Conservation (phyloP, 441 rosid species). For the Adansonia madagascariensis region DNA sequence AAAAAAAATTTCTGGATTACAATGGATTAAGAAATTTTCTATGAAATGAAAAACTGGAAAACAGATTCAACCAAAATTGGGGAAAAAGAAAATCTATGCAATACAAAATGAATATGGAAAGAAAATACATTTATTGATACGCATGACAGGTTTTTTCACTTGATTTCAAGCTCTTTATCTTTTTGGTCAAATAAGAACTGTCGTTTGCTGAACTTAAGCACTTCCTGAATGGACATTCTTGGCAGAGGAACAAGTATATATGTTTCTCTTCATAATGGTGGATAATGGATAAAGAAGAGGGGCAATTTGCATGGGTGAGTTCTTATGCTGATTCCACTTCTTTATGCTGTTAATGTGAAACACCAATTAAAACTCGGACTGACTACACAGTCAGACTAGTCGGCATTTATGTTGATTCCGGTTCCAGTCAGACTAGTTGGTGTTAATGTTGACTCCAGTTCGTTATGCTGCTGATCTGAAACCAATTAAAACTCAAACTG, state of each 20-base stretch:
- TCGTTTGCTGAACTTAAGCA: background rate
- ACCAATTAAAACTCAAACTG: background rate
- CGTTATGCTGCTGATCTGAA: background rate
- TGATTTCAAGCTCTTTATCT: background rate
- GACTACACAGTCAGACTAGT: slow-evolving; percentile 1
- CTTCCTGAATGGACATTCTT: background rate
- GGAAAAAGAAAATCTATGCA: background rate
- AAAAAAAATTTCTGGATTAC: background rate
- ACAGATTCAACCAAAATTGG: background rate
- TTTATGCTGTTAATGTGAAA: background rate
- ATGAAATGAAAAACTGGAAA: background rate
- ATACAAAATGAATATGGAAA: slow-evolving; percentile 12
- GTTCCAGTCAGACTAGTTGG: background rate
- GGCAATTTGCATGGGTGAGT: slow-evolving; percentile 1
- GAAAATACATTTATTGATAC: background rate
- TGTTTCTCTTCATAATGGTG: background rate
- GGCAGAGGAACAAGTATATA: background rate
- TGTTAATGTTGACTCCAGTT: background rate
- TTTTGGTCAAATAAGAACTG: background rate
- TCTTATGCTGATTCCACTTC: background rate
- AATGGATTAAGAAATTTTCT: slow-evolving; percentile 14
- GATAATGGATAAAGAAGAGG: slow-evolving; percentile 17
- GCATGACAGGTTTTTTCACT: background rate
- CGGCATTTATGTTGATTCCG: too few relatives aligned
- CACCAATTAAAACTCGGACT: background rate